Conservation (phyloP, 352 stramenopile genomes). For the Phytophthora sp. region DNA sequence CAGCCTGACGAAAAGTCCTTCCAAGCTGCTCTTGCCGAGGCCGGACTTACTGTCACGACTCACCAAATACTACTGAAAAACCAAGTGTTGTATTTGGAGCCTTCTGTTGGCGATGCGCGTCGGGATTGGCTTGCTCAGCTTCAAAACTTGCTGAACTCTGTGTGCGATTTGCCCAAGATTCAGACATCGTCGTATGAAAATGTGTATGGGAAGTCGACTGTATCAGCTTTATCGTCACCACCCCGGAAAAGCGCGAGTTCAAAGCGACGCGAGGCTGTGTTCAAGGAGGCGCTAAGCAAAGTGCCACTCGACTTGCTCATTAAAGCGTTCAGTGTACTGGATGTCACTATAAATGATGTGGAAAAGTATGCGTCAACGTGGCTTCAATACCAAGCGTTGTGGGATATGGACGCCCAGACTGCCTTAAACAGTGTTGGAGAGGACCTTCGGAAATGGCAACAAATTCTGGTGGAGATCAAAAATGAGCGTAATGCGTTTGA, state of each 20-base stretch:
- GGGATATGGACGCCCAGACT: conserved; percentile 97
- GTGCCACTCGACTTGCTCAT: conserved; percentile 70
- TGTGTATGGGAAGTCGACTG: conserved; percentile 76
- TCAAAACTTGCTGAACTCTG: conserved; percentile 93
- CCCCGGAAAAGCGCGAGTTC: conserved; percentile 62
- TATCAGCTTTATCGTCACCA: conserved; percentile 64
- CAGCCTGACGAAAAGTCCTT: conserved; percentile 70
- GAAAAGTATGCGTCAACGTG: conserved; percentile 95
- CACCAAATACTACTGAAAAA: conserved; percentile 97
- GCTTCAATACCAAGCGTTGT: conserved; percentile 99
- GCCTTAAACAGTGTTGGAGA: conserved; percentile 93
- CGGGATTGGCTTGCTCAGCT: conserved; percentile 91
- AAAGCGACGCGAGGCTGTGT: conserved; percentile 69
- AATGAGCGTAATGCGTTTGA: conserved; percentile 96
- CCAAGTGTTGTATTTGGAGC: conserved; percentile 96
- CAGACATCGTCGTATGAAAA: conserved; percentile 89
- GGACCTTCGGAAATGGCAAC: conserved; percentile 97
- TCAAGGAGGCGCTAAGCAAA: conserved; percentile 71
- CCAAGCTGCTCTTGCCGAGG: conserved; percentile 49
- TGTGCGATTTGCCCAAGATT: conserved; percentile 93
- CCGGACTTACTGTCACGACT: conserved; percentile 52
- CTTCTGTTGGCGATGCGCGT: conserved; percentile 93
- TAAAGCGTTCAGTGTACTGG: conserved; percentile 79
- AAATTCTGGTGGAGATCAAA: conserved; percentile 97
- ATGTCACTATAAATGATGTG: conserved; percentile 83